Conservation (phyloP, 2,329 filamentous ascomycete species). For the Diaporthe ilicicola region DNA sequence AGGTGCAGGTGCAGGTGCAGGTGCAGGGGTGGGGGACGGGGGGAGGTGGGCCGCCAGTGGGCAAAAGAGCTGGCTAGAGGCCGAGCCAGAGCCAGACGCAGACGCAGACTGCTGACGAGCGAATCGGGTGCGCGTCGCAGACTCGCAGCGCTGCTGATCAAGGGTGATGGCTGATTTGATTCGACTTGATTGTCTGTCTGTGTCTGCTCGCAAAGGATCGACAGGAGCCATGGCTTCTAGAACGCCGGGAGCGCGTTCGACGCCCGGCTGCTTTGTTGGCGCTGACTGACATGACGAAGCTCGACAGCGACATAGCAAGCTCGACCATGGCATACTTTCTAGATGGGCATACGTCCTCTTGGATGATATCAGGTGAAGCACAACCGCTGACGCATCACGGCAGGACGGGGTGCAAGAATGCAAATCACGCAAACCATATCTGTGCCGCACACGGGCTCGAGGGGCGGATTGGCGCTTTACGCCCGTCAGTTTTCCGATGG, state of each 20-base stretch:
- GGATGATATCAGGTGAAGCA: slow-evolving; percentile 13
- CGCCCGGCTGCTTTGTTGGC: not conserved
- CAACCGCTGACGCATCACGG: not conserved
- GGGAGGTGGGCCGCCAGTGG: not conserved
- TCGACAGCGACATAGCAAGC: not conserved
- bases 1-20: slow-evolving; percentile 4
- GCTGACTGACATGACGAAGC: not conserved
- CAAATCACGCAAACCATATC: slow-evolving; percentile 23
- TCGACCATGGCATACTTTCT: not conserved
- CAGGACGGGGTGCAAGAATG: not conserved
- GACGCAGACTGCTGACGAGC: not conserved
- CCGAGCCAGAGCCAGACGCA: not conserved
- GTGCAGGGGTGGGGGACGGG: not conserved
- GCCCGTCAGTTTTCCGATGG: not conserved
- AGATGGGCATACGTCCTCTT: not conserved
- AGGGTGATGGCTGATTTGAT: not conserved
- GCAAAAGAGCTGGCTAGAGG: not conserved
- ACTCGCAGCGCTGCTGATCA: not conserved
- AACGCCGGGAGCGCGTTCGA: not conserved
- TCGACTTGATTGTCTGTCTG: not conserved
- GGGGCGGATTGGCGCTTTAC: not conserved
- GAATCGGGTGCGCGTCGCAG: slow-evolving; percentile 14
- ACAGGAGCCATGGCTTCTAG: slow-evolving; percentile 14
- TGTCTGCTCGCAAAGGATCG: slow-evolving; percentile 10
- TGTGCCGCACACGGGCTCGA: slow-evolving; percentile 1